phyloP scores from a whole-genome alignment of 805 yeast genomes.

The Pichia deserticola region DNA sequence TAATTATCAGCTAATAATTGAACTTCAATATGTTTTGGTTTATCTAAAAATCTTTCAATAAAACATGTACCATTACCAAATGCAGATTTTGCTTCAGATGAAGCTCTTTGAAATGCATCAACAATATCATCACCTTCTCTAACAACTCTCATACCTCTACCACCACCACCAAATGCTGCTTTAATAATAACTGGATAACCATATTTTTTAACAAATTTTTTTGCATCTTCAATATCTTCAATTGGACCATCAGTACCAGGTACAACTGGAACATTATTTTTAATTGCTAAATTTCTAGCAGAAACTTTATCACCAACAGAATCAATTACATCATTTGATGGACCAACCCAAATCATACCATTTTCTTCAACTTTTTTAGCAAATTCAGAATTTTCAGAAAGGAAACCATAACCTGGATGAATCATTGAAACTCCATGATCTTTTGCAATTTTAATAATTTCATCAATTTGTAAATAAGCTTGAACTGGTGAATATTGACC shows the following conservation, averaged over 20 bases:
- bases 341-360: slow-evolving; percentile 96
- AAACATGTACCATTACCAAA: slow-evolving; percentile 98
- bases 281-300: slow-evolving; percentile 81
- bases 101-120: slow-evolving; percentile 91
- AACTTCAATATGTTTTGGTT: slow-evolving; percentile 96
- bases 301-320: slow-evolving; percentile 95
- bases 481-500: slow-evolving; percentile 93
- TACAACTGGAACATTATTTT: slow-evolving; percentile 82
- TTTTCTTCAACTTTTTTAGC: slow-evolving; percentile 85
- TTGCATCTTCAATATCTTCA: slow-evolving; percentile 69
- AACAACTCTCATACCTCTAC: slow-evolving; percentile 99
- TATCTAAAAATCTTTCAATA: slow-evolving; percentile 90
- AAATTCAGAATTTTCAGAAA: slow-evolving; percentile 87
- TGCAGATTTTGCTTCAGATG: slow-evolving; percentile 90
- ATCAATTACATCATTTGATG: slow-evolving; percentile 79
- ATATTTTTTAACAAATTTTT: slow-evolving; percentile 67
- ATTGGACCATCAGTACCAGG: slow-evolving; percentile 99
- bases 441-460: slow-evolving; percentile 79
- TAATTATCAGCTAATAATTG: slow-evolving; percentile 89
- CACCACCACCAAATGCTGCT: slow-evolving; percentile 99
- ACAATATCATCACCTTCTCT: slow-evolving; percentile 89
- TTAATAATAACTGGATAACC: slow-evolving; percentile 96
- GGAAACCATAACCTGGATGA: slow-evolving; percentile 90
- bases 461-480: slow-evolving; percentile 93
- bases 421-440: slow-evolving; percentile 75